Evolutionary conservation across 768 basidiomycete species (phyloP).

Genomic region (Austroboletus eburneus): DNA sequence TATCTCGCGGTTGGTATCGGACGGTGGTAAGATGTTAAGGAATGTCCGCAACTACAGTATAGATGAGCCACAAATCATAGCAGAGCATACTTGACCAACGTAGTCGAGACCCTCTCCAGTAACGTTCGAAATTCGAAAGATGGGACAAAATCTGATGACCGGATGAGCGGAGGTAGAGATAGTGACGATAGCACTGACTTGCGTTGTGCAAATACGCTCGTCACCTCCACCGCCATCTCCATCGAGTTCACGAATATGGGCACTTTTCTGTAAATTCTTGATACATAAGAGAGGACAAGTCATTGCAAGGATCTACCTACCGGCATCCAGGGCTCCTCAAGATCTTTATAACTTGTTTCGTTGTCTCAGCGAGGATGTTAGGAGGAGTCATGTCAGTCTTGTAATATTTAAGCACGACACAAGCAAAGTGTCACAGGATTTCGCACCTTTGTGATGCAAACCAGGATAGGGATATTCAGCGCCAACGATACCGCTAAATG

Average conservation of each 20-base stretch:
- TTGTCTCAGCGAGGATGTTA: constrained; percentile 85
- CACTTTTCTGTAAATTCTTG: constrained; percentile 50
- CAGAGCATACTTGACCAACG: constrained; percentile 36
- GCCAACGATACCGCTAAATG: constrained; percentile 94
- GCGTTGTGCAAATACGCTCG: constrained; percentile 69
- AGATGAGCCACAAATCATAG: constrained; percentile 9
- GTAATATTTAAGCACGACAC: constrained; percentile 1
- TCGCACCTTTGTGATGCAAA: constrained; percentile 88
- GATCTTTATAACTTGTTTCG: constrained; percentile 90
- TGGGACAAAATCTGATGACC: constrained; percentile 71
- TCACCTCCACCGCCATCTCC: constrained; percentile 78
- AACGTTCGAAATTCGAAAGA: constrained; percentile 91
- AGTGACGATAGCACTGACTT: constrained; percentile 40
- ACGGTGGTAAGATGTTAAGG: constrained; percentile 85
- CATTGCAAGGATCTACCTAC: constrained; percentile 44
- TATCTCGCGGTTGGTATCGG: constrained; percentile 77
- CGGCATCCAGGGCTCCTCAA: constrained; percentile 90
- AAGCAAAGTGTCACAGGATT: not conserved
- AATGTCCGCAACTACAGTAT: constrained; percentile 70
- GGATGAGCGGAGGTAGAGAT: constrained; percentile 1
- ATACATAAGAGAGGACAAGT: not conserved
- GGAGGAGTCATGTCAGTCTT: constrained; percentile 96
- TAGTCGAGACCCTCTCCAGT: constrained; percentile 87
- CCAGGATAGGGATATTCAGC: constrained; percentile 86
- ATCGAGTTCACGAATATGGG: constrained; percentile 81